These are phyloP conservation scores for Magnaporthiopsis rhizophila DNA, from an alignment of 2,329 filamentous ascomycete species.

Conservation along the genomic window DNA sequence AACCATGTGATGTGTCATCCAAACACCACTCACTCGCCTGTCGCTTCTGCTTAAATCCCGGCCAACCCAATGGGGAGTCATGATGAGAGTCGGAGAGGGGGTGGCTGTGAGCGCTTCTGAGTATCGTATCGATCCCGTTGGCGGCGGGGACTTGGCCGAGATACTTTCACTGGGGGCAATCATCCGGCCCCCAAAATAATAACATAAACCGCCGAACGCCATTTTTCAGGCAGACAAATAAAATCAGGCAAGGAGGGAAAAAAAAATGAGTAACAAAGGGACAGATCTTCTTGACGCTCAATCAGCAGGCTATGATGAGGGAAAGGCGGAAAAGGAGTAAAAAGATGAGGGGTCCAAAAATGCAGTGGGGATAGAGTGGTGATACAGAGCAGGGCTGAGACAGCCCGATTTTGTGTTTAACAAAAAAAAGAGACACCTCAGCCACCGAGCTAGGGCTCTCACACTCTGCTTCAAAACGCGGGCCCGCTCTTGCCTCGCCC, in stretches of 20 bases:
- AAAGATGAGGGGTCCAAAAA: neutral
- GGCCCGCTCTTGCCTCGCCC: constrained; percentile 35
- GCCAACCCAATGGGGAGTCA: no score
- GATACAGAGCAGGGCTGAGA: neutral
- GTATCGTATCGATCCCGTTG: neutral
- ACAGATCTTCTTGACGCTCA: neutral
- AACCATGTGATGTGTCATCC: no score
- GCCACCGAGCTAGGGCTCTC: no score
- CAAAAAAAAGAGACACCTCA: neutral
- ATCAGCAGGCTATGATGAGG: neutral
- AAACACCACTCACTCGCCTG: no score
- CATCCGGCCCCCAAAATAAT: neutral
- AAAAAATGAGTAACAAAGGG: neutral
- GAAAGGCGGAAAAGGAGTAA: neutral
- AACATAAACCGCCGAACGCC: neutral
- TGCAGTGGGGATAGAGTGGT: neutral
- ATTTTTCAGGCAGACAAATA: neutral
- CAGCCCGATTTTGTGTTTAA: neutral
- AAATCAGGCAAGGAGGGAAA: neutral
- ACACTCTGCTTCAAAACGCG: constrained; percentile 18
- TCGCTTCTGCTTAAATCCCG: no score
- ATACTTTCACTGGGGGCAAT: neutral
- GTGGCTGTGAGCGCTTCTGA: neutral
- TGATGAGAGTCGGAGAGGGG: neutral
- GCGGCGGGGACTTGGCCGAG: neutral